Evolutionary conservation across 192 early-diverging fungal genomes (phyloP).

Genomic region (Backusella parvicylindrica): DNA sequence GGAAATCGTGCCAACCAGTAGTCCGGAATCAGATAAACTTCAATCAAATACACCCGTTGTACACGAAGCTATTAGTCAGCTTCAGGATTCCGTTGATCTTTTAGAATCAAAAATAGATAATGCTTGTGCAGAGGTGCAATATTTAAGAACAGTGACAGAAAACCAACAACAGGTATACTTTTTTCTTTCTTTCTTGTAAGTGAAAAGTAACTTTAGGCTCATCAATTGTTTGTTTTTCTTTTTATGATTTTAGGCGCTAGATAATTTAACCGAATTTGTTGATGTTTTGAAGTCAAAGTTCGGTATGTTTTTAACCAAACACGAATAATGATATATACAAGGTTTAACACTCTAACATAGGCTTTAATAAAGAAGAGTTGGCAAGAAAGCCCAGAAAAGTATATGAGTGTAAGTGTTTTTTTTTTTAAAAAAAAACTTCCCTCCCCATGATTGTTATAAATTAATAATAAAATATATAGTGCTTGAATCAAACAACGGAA

Average conservation of each 20-base stretch:
- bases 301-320: background rate
- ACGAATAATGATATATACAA: too few species aligned
- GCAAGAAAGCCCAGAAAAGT: background rate
- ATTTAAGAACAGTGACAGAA: background rate
- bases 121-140: background rate
- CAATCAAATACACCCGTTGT: background rate
- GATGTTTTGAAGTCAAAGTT: background rate
- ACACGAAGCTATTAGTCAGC: background rate
- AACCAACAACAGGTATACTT: background rate
- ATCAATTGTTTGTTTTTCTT: background rate
- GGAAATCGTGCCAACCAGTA: background rate
- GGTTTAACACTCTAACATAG: too few species aligned
- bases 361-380: background rate
- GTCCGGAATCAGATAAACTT: background rate
- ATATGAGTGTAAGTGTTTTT: slow-evolving; percentile 2
- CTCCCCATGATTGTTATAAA: background rate
- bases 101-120: background rate
- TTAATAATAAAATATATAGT: background rate
- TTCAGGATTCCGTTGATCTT: background rate
- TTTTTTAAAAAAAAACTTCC: too few species aligned
- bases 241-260: background rate
- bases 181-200: background rate
- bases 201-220: background rate
- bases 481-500: background rate
- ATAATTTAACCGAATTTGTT: background rate